Evolutionary conservation across 2,329 filamentous ascomycete genomes (phyloP), one percentile per base, ranked within the genome.

Genomic region (Xylariomycetidae sp.): DNA sequence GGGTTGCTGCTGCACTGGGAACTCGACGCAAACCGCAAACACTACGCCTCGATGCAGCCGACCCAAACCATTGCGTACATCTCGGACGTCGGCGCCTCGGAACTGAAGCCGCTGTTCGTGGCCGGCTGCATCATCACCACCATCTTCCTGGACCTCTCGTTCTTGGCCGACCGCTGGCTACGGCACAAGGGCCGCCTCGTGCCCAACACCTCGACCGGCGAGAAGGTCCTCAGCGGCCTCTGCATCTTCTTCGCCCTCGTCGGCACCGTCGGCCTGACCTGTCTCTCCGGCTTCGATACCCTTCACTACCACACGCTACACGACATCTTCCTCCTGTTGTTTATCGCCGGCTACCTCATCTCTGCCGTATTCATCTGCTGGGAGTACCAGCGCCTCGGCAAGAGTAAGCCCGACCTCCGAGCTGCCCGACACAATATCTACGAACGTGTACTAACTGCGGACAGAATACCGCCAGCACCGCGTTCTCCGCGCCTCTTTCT

Each of bases 341-440:
- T 98, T 59, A 86, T 95, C 56, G 78, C 60, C 10, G 92, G 87
- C 20, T 96, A 94, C 58, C 67, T 95, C 34, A 55, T 95, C 34
- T 86, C 81, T 4, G 89, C 90, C 35, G 72, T 95, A 47, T 90
- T 89, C 60, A 83, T 90, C 45, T 95, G 89, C 66, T 79, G 77
- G 65, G 88, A 95, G 58, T 95, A 94, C 58, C 82, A 92, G 52
- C 79, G 85, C 3, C 72, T 96, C 2, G 87, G 88, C 17, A 78
- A 82, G 33, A 81, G 74, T 76, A 59, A 34, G 71, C 64, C 20
- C n/a, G n/a, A n/a, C n/a, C n/a, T n/a, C n/a, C n/a, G n/a, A n/a
- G n/a, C n/a, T n/a, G n/a, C n/a, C n/a, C n/a, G n/a, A n/a, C n/a
- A n/a, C n/a, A n/a, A n/a, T n/a, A n/a, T n/a, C n/a, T n/a, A n/a